phyloP scores from a whole-genome alignment of 352 stramenopile genomes.

The Phytophthora sansomeana region DNA sequence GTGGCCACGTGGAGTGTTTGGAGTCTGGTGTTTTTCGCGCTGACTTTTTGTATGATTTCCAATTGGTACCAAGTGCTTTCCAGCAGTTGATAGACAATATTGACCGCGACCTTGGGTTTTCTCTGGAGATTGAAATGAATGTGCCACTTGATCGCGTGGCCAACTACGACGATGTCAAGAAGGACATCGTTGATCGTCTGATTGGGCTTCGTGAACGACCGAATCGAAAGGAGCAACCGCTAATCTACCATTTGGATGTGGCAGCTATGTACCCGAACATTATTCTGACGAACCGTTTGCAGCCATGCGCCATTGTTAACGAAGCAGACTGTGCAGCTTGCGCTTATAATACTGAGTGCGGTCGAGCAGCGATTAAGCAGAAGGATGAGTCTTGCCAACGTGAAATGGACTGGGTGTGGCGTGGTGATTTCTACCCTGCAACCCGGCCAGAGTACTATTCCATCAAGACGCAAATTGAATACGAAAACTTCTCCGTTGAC shows the following conservation, averaged over 20 bases:
- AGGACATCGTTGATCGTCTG: slow-evolving; percentile 94
- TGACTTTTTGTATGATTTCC: slow-evolving; percentile 98
- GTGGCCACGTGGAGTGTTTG: slow-evolving; percentile 99
- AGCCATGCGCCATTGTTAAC: slow-evolving; percentile 97
- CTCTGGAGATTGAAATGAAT: slow-evolving; percentile 94
- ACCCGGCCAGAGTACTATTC: slow-evolving; percentile 95
- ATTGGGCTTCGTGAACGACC: slow-evolving; percentile 95
- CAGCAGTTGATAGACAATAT: slow-evolving; percentile 97
- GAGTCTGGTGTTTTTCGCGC: slow-evolving; percentile 98
- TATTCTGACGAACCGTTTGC: slow-evolving; percentile 99
- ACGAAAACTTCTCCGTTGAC: slow-evolving; percentile 83
- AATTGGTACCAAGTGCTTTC: slow-evolving; percentile 94
- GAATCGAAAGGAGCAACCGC: slow-evolving; percentile 90
- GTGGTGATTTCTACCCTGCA: slow-evolving; percentile 96
- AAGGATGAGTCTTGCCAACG: slow-evolving; percentile 95
- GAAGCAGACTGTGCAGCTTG: slow-evolving; percentile 96
- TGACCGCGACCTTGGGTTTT: slow-evolving; percentile 97
- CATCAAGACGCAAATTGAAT: slow-evolving; percentile 96
- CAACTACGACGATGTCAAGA: slow-evolving; percentile 89
- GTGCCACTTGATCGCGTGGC: slow-evolving; percentile 90
- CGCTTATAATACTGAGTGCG: slow-evolving; percentile 91
- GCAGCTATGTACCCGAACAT: slow-evolving; percentile 99
- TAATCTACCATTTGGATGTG: slow-evolving; percentile 99
- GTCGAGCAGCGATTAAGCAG: slow-evolving; percentile 71
- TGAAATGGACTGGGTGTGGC: slow-evolving; percentile 99